Evolutionary conservation across 345 rosid genomes (phyloP).

Genomic region (Viola odorata): DNA sequence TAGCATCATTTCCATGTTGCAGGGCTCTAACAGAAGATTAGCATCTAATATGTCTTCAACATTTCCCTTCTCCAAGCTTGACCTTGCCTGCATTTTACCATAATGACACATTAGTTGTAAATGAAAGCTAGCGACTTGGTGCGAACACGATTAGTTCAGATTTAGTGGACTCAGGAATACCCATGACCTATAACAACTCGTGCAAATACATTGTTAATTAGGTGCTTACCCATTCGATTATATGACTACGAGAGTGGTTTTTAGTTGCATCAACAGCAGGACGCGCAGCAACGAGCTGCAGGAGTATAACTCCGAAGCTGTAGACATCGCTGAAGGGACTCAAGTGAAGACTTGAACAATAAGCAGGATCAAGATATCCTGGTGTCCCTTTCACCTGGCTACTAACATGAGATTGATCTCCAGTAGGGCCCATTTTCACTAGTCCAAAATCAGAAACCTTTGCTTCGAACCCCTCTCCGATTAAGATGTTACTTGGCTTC

Average conservation of each 20-base stretch:
- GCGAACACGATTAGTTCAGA: too few species aligned
- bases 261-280: conserved; percentile 34
- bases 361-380: conserved; percentile 64
- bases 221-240: conserved; percentile 52
- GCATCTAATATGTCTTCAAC: conserved; percentile 48
- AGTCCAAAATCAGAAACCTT: conserved; percentile 63
- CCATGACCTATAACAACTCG: too few species aligned
- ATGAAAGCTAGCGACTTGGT: neutral
- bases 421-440: conserved; percentile 44
- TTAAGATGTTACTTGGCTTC: conserved; percentile 55
- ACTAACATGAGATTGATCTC: conserved; percentile 51
- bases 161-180: too few species aligned
- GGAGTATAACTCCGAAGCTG: conserved; percentile 60
- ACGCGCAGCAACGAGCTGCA: conserved; percentile 51
- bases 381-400: conserved; percentile 62
- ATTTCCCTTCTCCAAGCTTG: conserved; percentile 38
- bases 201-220: neutral
- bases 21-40: conserved; percentile 41
- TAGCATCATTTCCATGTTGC: conserved; percentile 49
- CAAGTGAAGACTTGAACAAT: conserved; percentile 46
- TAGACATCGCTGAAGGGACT: conserved; percentile 52
- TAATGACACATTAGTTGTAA: neutral
- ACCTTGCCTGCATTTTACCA: conserved; percentile 38
- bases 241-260: conserved; percentile 32
- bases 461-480: conserved; percentile 49